A percentile compares a stretch with the other conserved stretches of the same genome.
These are phyloP conservation scores for Penicillium palitans DNA, from an alignment of 2,329 filamentous ascomycete genomes.

Conservation along the genomic window DNA sequence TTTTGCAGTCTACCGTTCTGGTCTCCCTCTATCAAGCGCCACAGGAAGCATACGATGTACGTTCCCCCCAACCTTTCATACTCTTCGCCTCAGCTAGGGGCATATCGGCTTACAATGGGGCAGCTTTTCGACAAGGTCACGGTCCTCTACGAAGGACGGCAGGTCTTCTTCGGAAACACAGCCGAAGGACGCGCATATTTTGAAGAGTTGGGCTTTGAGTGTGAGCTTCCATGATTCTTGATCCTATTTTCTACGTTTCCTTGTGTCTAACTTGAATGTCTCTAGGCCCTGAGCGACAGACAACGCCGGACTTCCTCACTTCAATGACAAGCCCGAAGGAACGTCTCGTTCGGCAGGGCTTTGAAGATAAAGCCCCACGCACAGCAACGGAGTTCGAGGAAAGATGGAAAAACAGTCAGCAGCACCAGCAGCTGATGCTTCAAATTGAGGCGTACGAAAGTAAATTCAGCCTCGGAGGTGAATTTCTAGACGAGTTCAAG, in stretches of 20 bases:
- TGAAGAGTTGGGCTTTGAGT: slow-evolving; percentile 64
- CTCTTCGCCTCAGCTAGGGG: not conserved
- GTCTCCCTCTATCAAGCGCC: slow-evolving; percentile 53
- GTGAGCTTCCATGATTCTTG: slow-evolving; percentile 28
- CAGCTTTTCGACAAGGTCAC: slow-evolving; percentile 65
- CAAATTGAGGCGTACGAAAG: slow-evolving; percentile 43
- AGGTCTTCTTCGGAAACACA: slow-evolving; percentile 70
- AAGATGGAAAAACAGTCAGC: slow-evolving; percentile 53
- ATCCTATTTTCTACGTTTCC: not conserved
- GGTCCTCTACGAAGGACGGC: slow-evolving; percentile 68
- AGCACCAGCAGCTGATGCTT: slow-evolving; percentile 39
- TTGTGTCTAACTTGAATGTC: not conserved
- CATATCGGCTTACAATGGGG: not conserved
- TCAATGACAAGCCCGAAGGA: slow-evolving; percentile 65
- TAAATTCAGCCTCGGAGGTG: slow-evolving; percentile 39
- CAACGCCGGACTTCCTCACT: slow-evolving; percentile 67
- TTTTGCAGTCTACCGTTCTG: slow-evolving; percentile 45
- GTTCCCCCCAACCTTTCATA: not conserved
- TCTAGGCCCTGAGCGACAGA: slow-evolving; percentile 57
- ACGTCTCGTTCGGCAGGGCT: slow-evolving; percentile 55
- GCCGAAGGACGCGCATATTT: slow-evolving; percentile 62
- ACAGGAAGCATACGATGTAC: slow-evolving; percentile 37
- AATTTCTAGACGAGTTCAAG: slow-evolving; percentile 34
- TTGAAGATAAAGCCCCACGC: slow-evolving; percentile 61
- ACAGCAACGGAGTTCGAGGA: slow-evolving; percentile 67